Evolutionary conservation across 345 rosid species (phyloP), one percentile per base, ranked within the genome.

Genomic region (Barbarea vulgaris): DNA sequence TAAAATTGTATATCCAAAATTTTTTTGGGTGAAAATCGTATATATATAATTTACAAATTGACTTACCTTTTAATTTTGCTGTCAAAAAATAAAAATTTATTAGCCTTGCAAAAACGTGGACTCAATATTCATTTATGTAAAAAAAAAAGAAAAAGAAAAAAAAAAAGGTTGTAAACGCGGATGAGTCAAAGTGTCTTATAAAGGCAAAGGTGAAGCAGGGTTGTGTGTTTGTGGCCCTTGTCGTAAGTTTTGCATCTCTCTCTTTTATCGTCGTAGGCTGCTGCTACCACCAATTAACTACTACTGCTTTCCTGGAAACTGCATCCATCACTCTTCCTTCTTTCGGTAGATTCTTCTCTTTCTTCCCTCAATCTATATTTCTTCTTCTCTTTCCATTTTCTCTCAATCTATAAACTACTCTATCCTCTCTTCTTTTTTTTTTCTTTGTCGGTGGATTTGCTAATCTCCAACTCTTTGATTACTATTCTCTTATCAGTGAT

Each of bases 361-460:
- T 42, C 70, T 44, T 42, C 65, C 64, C 12, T 55, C 7, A 24
- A 22, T 55, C 77, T 73, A 21, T 2, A 41, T 0, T 30, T 22
- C 46, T 63, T 27, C 47, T 73, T 25, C 10, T n/a, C 0, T 27
- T 17, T 39, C 42, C 0, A 1, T 1, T 11, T 1, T 41, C n/a
- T 14, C 7, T 44, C 50, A 44, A 44, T 44, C 21, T 44, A n/a
- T 42, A 42, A 6, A 15, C 48, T 6, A 42, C 48, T 15, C 0
- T 39, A 13, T 1, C n/a, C 6, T 39, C 1, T 17, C 2, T 44
- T 52, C n/a, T n/a, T n/a, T n/a, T n/a, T n/a, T 15, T 19, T 9
- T 36, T 44, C 0, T 59, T 1, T 73, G 77, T 73, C 70, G 77
- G 70, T 73, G 27, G 71, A 54, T 73, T 72, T 73, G 77, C 25